Evolutionary conservation across 2,329 filamentous ascomycete genomes (phyloP).

Genomic region (Calonectria henricotiae): DNA sequence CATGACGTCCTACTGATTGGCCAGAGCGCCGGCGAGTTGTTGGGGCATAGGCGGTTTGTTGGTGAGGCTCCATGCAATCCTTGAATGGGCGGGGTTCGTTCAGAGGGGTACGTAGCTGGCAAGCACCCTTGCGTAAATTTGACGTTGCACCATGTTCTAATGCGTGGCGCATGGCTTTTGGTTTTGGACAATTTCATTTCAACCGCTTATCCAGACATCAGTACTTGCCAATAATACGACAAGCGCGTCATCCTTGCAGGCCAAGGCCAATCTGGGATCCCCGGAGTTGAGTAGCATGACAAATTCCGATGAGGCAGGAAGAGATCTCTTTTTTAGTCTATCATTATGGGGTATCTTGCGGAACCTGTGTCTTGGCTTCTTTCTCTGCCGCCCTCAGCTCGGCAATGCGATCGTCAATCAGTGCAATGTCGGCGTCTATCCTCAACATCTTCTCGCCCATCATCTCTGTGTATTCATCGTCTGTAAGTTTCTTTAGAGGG

Average conservation of each 20-base stretch:
- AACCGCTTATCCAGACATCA: constrained; percentile 7
- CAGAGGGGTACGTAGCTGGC: constrained; percentile 20
- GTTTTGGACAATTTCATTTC: constrained; percentile 26
- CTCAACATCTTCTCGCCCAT: constrained; percentile 80
- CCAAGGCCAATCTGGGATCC: constrained; percentile 4
- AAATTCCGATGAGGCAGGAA: constrained; percentile 12
- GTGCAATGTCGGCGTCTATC: constrained; percentile 83
- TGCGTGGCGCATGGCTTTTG: constrained; percentile 34
- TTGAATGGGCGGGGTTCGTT: constrained; percentile 35
- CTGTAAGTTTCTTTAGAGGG: constrained; percentile 79
- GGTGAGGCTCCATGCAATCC: constrained; percentile 38
- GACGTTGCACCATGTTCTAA: constrained; percentile 23
- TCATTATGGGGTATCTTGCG: constrained; percentile 34
- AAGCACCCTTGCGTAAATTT: constrained; percentile 21
- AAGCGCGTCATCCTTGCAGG: background rate
- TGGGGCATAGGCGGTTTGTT: constrained; percentile 35
- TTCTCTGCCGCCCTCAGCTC: constrained; percentile 51
- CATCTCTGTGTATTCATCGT: constrained; percentile 81
- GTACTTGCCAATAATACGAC: constrained; percentile 22
- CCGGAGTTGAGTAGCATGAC: background rate
- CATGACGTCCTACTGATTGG: constrained; percentile 25
- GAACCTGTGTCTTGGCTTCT: constrained; percentile 35
- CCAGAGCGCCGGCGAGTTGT: constrained; percentile 29
- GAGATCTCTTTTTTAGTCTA: constrained; percentile 28
- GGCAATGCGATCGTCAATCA: constrained; percentile 83